Evolutionary conservation across 2,329 filamentous ascomycete species (phyloP).

Genomic region (Orbilia javanica): DNA sequence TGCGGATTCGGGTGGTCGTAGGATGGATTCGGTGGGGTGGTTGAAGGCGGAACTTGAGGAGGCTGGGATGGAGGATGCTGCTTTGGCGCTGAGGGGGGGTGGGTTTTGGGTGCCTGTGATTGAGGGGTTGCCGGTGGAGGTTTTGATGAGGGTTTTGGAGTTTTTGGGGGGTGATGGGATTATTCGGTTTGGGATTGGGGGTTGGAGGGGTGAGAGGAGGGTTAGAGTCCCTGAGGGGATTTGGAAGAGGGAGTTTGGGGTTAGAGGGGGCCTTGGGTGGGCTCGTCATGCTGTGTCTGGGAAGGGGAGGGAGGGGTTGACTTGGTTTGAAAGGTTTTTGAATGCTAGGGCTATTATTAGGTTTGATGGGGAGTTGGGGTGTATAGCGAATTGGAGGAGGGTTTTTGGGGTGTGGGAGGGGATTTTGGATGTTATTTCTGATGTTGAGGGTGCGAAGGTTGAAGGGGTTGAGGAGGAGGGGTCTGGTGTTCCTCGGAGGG

Average conservation of each 20-base stretch:
- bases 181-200: background rate
- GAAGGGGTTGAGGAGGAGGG: background rate
- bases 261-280: constrained; percentile 8
- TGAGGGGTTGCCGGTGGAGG: background rate
- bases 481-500: background rate
- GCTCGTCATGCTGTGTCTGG: background rate
- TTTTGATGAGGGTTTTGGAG: background rate
- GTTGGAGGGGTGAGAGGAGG: background rate
- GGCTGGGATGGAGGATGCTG: background rate
- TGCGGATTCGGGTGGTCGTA: background rate
- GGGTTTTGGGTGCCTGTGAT: constrained; percentile 15
- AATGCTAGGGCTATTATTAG: background rate
- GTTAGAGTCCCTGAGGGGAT: constrained; percentile 30
- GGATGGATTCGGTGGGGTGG: background rate
- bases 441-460: background rate
- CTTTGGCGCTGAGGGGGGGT: background rate
- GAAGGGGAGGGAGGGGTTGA: background rate
- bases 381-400: constrained; percentile 17
- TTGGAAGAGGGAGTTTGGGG: constrained; percentile 27
- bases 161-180: background rate
- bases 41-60: background rate
- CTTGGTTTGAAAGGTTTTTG: constrained; percentile 23
- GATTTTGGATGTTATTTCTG: constrained; percentile 26
- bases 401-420: constrained; percentile 23
- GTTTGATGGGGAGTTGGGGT: background rate